Evolutionary conservation across 2,329 filamentous ascomycete species (phyloP).

Genomic region (Botrytis tulipae): DNA sequence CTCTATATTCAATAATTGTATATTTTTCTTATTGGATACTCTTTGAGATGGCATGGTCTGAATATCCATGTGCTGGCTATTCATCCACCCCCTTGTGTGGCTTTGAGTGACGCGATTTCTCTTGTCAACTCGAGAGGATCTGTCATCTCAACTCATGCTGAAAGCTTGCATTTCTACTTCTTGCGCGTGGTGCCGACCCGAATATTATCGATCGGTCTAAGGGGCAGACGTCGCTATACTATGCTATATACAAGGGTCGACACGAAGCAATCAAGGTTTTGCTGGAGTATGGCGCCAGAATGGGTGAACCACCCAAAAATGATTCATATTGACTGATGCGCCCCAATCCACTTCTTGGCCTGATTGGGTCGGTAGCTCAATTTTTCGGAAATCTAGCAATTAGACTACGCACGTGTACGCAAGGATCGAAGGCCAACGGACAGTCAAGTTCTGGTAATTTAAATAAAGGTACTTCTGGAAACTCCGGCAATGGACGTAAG

Average conservation of each 20-base stretch:
- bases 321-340: background rate
- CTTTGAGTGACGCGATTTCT: background rate
- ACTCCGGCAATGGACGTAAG: background rate
- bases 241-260: background rate
- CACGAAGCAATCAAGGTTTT: background rate
- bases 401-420: background rate
- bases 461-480: background rate
- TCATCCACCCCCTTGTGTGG: background rate
- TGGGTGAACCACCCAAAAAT: background rate
- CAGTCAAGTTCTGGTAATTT: background rate
- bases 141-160: background rate
- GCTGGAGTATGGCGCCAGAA: background rate
- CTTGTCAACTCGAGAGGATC: background rate
- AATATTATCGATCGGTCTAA: background rate
- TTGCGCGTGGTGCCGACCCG: background rate
- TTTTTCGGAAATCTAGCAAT: background rate
- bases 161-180: background rate
- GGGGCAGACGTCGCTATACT: background rate
- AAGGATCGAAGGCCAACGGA: background rate
- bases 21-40: background rate
- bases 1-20: background rate
- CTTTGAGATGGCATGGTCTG: fast-evolving
- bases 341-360: background rate
- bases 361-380: background rate
- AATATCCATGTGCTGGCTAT: background rate